Evolutionary conservation across 2,329 filamentous ascomycete genomes (phyloP).

Genomic region (Fusarium sp.): DNA sequence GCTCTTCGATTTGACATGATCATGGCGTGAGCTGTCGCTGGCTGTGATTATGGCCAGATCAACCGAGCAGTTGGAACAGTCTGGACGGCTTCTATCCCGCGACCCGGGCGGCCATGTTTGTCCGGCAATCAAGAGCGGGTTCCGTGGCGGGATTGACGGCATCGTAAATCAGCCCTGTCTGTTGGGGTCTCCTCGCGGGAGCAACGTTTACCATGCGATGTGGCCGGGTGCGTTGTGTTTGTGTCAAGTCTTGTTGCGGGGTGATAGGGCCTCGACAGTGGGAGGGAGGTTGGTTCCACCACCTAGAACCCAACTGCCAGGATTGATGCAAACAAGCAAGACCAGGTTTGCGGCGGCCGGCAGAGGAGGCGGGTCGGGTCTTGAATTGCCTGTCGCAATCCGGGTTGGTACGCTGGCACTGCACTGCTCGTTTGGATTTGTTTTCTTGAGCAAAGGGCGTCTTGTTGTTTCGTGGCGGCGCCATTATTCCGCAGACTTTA

Average conservation of each 20-base stretch:
- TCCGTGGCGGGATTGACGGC: constrained; percentile 7
- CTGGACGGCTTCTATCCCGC: constrained; percentile 15
- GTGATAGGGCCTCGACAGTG: constrained; percentile 20
- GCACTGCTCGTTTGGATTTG: constrained; percentile 20
- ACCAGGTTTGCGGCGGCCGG: constrained; percentile 15
- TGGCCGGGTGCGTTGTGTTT: constrained; percentile 24
- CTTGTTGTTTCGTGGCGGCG: constrained; percentile 23
- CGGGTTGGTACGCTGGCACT: neutral
- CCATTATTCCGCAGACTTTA: constrained; percentile 27
- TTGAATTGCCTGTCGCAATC: neutral
- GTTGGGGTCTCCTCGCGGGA: constrained; percentile 17
- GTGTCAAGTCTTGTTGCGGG: constrained; percentile 32
- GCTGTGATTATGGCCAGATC: constrained; percentile 24
- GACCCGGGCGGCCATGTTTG: constrained; percentile 14
- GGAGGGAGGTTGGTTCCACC: constrained; percentile 31
- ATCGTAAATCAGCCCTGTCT: constrained; percentile 26
- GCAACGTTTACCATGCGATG: constrained; percentile 26
- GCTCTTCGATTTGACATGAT: constrained; percentile 30
- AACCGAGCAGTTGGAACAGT: constrained; percentile 15
- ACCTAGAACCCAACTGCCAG: constrained; percentile 8
- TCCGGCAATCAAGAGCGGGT: constrained; percentile 14
- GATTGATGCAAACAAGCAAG: constrained; percentile 27
- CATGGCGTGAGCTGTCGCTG: constrained; percentile 34
- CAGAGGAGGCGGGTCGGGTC: constrained; percentile 20
- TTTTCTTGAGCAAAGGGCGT: constrained; percentile 12